Evolutionary conservation across 805 yeast species (phyloP), one percentile per base, ranked within the genome.

Genomic region (Maudiozyma barnettii): DNA sequence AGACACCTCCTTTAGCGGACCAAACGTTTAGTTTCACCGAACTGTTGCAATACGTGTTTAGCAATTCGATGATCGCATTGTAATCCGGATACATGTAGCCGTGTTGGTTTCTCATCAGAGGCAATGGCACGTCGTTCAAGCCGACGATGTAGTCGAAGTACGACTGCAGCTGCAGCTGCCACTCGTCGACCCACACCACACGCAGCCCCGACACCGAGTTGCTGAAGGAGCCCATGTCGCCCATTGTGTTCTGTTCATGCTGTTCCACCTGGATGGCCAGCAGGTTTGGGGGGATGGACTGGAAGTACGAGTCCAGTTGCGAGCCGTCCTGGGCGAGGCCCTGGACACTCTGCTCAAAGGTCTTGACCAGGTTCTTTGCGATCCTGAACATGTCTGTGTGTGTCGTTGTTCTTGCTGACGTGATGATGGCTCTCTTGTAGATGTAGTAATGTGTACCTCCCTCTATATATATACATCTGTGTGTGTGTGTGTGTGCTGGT

Each of bases 61-160:
- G 41, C 3, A 55, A 31, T n/a, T 52, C 44, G 1, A 54, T 49
- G 10, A 70, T 64, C 21, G 70, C 65, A 26, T 70, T 68, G 53
- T 68, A 72, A 59, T 77, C 74, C 19, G 75, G 71, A n/a, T 65
- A 55, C 44, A 63, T 49, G 39, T 57, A 60, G 18, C 68, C 64
- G 39, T 66, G 60, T 22, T 65, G 66, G 35, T 63, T 61, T 49
- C 65, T 54, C 16, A 60, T 48, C 26, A 70, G 53, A 16, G 72
- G 70, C 20, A 80, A 57, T 18, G 83, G 84, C 52, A 77, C 82
- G 41, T 85, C 87, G 55, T 91, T 86, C 48, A 89, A 70, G 1
- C 84, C 83, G n/a, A 88, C 74, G 33, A 91, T 78, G 61, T 75
- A 91, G 62, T 91, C 99, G 59, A 91, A 93, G 78, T 87, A 84